phyloP scores from a whole-genome alignment of 139 green algal genomes.

The Closterium sp. region DNA sequence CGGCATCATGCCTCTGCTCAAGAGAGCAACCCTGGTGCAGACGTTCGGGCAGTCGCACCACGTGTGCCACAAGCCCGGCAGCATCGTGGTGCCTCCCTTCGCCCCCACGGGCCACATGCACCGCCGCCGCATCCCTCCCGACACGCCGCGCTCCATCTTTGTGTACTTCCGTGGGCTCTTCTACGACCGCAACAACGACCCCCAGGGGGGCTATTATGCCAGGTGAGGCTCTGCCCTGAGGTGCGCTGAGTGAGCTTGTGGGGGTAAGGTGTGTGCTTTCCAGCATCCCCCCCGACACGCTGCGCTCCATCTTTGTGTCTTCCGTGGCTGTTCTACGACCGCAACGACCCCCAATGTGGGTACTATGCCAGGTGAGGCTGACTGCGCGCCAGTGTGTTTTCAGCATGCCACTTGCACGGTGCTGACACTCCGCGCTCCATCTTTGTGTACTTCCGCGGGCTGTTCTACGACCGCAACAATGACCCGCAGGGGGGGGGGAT shows the following conservation, averaged over 20 bases:
- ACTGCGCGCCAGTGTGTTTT: too few species aligned
- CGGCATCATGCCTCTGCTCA: not conserved
- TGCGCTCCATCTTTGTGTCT: conserved; percentile 37
- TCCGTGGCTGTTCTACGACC: conserved; percentile 40
- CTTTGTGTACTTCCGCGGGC: conserved; percentile 40
- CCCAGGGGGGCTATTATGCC: conserved; percentile 23
- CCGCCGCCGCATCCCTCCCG: conserved; percentile 1
- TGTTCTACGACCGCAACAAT: conserved; percentile 41
- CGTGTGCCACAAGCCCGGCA: conserved; percentile 31
- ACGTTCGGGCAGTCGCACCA: conserved; percentile 35
- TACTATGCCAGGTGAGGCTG: too few species aligned
- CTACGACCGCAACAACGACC: conserved; percentile 33
- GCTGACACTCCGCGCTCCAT: not conserved
- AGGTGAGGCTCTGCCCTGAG: too few species aligned
- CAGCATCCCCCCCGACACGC: not conserved
- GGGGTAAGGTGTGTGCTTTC: too few species aligned
- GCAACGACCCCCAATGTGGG: conserved; percentile 26
- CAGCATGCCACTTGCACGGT: too few species aligned
- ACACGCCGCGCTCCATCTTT: conserved; percentile 24
- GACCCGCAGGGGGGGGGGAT: conserved; percentile 36
- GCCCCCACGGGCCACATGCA: conserved; percentile 30
- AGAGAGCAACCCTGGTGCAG: conserved; percentile 32
- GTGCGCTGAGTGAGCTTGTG: too few species aligned
- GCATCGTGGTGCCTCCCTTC: conserved; percentile 36
- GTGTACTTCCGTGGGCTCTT: conserved; percentile 37